Evolutionary conservation across 768 basidiomycete species (phyloP).

Genomic region (Boletus eberwhitei): DNA sequence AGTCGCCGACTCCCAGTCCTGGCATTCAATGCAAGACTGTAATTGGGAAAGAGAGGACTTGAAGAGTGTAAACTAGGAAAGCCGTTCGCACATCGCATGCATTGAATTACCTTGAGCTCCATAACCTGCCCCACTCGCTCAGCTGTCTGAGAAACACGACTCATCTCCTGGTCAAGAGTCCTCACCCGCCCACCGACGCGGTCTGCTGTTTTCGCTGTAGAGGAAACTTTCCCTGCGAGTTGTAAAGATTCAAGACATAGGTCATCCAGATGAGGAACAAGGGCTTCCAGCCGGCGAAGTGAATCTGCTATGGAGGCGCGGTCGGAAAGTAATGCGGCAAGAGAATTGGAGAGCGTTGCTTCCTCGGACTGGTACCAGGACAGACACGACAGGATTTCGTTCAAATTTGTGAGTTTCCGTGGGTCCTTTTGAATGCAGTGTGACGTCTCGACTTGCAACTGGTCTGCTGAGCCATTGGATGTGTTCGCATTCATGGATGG

Average conservation of each 20-base stretch:
- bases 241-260: conserved; percentile 54
- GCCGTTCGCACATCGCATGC: conserved; percentile 22
- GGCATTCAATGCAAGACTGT: conserved; percentile 60
- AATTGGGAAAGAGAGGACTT: conserved; percentile 64
- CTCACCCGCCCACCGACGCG: conserved; percentile 90
- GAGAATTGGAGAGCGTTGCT: conserved; percentile 66
- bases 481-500: conserved; percentile 12
- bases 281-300: conserved; percentile 55
- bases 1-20: conserved; percentile 96
- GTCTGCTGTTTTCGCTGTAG: conserved; percentile 77
- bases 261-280: conserved; percentile 62
- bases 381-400: conserved; percentile 71
- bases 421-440: conserved; percentile 20
- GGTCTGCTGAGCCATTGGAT: conserved; percentile 8
- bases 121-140: conserved; percentile 91
- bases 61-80: conserved; percentile 21
- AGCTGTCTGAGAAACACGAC: conserved; percentile 81
- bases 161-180: conserved; percentile 90
- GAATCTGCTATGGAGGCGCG: conserved; percentile 63
- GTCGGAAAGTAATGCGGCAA: conserved; percentile 67
- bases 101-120: conserved; percentile 76
- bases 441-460: conserved; percentile 5
- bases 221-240: conserved; percentile 56
- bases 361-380: conserved; percentile 77
- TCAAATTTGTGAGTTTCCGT: conserved; percentile 51